These are phyloP conservation scores for Amauroascus verrucosus DNA, from an alignment of 2,329 filamentous ascomycete species.

Conservation along the genomic window DNA sequence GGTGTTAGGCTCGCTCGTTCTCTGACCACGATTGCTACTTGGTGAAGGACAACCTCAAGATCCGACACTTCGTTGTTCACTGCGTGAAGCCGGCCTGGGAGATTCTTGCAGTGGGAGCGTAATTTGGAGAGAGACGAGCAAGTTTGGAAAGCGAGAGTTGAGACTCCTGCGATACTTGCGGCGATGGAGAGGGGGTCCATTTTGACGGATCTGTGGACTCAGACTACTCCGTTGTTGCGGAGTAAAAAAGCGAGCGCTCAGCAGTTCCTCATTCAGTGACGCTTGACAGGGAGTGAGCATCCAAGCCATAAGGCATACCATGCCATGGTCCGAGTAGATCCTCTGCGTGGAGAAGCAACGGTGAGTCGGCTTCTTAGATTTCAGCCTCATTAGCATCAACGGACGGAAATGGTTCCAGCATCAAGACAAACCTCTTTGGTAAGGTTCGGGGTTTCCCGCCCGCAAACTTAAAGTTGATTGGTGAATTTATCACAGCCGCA, in stretches of 20 bases:
- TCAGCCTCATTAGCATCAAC: too few relatives aligned
- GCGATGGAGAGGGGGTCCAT: conserved; percentile 23
- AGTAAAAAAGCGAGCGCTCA: too few relatives aligned
- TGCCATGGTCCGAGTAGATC: too few relatives aligned
- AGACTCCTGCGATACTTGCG: conserved; percentile 21
- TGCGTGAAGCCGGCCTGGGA: conserved; percentile 25
- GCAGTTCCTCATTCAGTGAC: too few relatives aligned
- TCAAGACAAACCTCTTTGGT: too few relatives aligned
- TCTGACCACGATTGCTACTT: conserved; percentile 20
- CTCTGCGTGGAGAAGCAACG: too few relatives aligned
- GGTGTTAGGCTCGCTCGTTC: conserved; percentile 10
- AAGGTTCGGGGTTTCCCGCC: background rate
- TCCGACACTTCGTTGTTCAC: conserved; percentile 26
- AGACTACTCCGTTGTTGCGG: too few relatives aligned
- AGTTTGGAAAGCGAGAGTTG: conserved; percentile 20
- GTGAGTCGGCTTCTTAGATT: too few relatives aligned
- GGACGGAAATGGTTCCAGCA: too few relatives aligned
- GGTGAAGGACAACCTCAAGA: conserved; percentile 23
- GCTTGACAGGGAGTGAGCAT: too few relatives aligned
- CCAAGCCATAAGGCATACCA: too few relatives aligned
- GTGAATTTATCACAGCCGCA: background rate
- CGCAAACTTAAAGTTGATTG: background rate
- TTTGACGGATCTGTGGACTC: background rate
- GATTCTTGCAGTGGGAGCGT: conserved; percentile 19
- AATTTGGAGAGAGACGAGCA: conserved; percentile 20